phyloP scores from a whole-genome alignment of 2,329 filamentous ascomycete species.

The Cladophialophora immunda region DNA sequence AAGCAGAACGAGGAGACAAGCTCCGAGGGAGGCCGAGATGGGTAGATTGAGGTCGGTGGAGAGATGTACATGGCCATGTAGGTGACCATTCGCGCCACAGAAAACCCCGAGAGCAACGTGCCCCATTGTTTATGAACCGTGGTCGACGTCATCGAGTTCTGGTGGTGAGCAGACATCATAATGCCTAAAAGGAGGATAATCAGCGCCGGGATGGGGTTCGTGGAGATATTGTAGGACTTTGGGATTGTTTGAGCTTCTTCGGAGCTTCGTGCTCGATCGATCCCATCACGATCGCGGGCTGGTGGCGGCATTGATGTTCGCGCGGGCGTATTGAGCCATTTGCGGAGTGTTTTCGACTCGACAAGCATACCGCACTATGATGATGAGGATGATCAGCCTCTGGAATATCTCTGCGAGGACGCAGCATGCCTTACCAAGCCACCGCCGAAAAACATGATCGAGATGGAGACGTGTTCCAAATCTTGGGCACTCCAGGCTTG shows the following conservation, averaged over 20 bases:
- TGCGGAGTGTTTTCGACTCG: slow-evolving; percentile 75
- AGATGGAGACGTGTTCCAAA: slow-evolving; percentile 90
- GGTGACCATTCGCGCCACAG: slow-evolving; percentile 78
- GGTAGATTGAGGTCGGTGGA: slow-evolving; percentile 80
- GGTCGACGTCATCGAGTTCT: slow-evolving; percentile 80
- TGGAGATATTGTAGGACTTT: slow-evolving; percentile 74
- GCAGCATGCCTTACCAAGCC: slow-evolving; percentile 80
- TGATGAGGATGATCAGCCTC: not conserved
- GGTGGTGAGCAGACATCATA: slow-evolving; percentile 95
- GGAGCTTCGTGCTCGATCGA: too few species aligned
- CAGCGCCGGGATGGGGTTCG: slow-evolving; percentile 88
- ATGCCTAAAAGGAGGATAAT: slow-evolving; percentile 86
- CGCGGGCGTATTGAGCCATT: slow-evolving; percentile 61
- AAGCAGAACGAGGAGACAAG: slow-evolving; percentile 85
- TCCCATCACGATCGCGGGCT: too few species aligned
- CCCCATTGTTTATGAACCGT: slow-evolving; percentile 98
- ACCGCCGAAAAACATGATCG: slow-evolving; percentile 91
- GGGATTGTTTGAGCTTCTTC: slow-evolving; percentile 66
- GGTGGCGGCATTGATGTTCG: too few species aligned
- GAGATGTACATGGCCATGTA: slow-evolving; percentile 82
- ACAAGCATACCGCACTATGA: slow-evolving; percentile 83
- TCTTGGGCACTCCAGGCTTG: slow-evolving; percentile 78
- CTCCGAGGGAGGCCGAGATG: slow-evolving; percentile 87
- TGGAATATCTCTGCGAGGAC: slow-evolving; percentile 11
- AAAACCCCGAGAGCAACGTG: slow-evolving; percentile 79